These are phyloP conservation scores for Chaetomium cochliodes DNA, from an alignment of 495 filamentous ascomycete genomes.

Conservation along the genomic window DNA sequence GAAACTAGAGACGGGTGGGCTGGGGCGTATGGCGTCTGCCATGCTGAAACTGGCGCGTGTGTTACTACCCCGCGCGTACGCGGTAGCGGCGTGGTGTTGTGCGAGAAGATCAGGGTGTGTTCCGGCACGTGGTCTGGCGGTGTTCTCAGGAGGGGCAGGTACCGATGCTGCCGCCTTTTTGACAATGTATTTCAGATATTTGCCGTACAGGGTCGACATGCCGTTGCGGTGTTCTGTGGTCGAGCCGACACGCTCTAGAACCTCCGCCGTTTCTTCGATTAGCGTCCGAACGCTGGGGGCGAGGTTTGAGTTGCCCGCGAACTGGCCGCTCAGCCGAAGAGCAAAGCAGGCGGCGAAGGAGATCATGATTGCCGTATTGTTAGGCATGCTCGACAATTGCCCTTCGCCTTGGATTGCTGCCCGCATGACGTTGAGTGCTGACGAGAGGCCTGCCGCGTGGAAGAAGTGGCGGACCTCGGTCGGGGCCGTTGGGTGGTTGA, in stretches of 20 bases:
- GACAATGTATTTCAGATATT: slow-evolving; percentile 60
- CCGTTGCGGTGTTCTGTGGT: slow-evolving; percentile 63
- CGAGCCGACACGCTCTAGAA: slow-evolving; percentile 65
- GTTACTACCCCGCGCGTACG: slow-evolving; percentile 14
- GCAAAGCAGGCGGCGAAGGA: slow-evolving; percentile 72
- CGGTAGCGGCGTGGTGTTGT: slow-evolving; percentile 19
- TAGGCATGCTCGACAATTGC: slow-evolving; percentile 70
- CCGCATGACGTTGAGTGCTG: slow-evolving; percentile 69
- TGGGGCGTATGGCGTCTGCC: slow-evolving; percentile 20
- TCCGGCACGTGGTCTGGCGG: slow-evolving; percentile 4
- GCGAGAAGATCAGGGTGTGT: slow-evolving; percentile 4
- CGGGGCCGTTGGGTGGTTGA: slow-evolving; percentile 71
- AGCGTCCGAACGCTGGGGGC: slow-evolving; percentile 66
- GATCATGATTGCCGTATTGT: slow-evolving; percentile 76
- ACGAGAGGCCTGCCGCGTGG: slow-evolving; percentile 64
- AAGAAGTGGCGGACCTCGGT: slow-evolving; percentile 69
- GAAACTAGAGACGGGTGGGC: slow-evolving; percentile 26
- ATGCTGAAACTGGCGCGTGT: slow-evolving; percentile 24
- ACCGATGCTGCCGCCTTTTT: slow-evolving; percentile 36
- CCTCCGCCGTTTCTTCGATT: slow-evolving; percentile 67
- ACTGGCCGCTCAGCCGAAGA: slow-evolving; percentile 60
- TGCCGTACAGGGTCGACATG: slow-evolving; percentile 59
- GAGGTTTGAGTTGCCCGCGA: slow-evolving; percentile 56
- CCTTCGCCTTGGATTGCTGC: slow-evolving; percentile 69
- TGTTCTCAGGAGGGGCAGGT: slow-evolving; percentile 16